phyloP scores from a whole-genome alignment of 2,329 filamentous ascomycete species.

The Colletotrichum euphorbiae region DNA sequence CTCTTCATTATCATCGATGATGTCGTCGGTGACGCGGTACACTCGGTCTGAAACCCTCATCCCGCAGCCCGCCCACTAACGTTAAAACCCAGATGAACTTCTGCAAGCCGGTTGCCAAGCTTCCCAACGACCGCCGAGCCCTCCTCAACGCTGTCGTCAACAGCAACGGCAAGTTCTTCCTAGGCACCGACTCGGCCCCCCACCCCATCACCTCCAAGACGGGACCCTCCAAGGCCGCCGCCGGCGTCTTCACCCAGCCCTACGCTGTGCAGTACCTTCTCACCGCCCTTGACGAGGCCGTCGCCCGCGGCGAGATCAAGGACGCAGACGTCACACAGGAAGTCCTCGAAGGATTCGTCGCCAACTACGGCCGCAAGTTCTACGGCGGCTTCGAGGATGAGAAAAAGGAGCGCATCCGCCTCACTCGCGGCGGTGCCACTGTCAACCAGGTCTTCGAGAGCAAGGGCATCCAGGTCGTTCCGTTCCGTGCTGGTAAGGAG shows the following conservation, averaged over 20 bases:
- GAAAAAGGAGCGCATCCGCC: constrained; percentile 65
- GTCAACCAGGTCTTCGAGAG: constrained; percentile 67
- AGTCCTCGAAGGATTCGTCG: constrained; percentile 65
- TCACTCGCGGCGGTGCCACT: constrained; percentile 66
- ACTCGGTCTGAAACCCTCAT: constrained; percentile 29
- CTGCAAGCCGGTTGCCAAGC: constrained; percentile 81
- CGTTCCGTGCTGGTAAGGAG: constrained; percentile 71
- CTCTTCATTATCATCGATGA: constrained; percentile 84
- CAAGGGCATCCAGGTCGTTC: constrained; percentile 71
- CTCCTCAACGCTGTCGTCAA: constrained; percentile 73
- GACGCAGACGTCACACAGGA: constrained; percentile 66
- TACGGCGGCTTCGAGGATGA: constrained; percentile 61
- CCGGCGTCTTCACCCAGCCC: constrained; percentile 84
- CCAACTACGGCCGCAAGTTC: constrained; percentile 64
- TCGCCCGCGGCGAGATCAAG: constrained; percentile 62
- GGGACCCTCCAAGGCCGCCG: constrained; percentile 64
- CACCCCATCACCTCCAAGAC: constrained; percentile 70
- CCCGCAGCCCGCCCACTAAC: not conserved
- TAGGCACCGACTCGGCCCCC: constrained; percentile 78
- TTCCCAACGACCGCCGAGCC: constrained; percentile 76
- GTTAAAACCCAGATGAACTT: constrained; percentile 60
- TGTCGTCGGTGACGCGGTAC: constrained; percentile 64
- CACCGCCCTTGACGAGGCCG: constrained; percentile 62
- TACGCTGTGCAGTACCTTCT: constrained; percentile 75
- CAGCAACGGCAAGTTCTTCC: constrained; percentile 76